Evolutionary conservation across 345 rosid genomes (phyloP), one percentile per base, ranked within the genome.

Genomic region (Geranium rotundifolium): DNA sequence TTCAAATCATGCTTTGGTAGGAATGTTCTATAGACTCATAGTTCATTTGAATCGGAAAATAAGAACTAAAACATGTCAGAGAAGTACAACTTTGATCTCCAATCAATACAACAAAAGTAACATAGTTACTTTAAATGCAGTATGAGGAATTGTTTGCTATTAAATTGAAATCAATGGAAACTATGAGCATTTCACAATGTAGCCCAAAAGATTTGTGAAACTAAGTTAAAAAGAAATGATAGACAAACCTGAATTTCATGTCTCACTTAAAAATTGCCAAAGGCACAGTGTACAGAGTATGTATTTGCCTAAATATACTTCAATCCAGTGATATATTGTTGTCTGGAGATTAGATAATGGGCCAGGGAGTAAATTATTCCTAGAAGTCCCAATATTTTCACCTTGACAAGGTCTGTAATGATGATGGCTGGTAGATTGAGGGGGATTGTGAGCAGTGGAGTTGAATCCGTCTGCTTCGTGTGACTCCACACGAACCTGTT

Each of bases 401-500:
- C 78, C 92, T 90, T 89, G 50, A 76, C 75, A 81, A 95, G 79
- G 67, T 95, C 99, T 0, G 95, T 72, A 67, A 95, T 95, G 54
- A 90, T 76, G 71, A 88, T 76, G 1, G 97, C 77, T 5, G 99
- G 96, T 65, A 95, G 86, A 79, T 86, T 95, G 10, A 95, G 91
- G 30, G 99, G 99, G 69, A 85, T 68, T 0, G 96, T 84, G 56
- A 90, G 79, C 73, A 95, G 74, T 3, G 96, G 86, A 17, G 76
- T 78, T 0, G 90, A 67, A 29, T 84, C 95, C 1, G 80, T 77
- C 72, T 82, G 84, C 71, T 84, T 90, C 2, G 78, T 65, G 82
- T 72, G 84, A 75, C 91, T 86, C 99, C 99, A 95, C 63, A 90
- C 90, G 61, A 81, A 95, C 60, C 81, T 81, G 73, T 90, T 95